Conservation (phyloP, 495 filamentous ascomycete genomes). For the Letharia columbiana region DNA sequence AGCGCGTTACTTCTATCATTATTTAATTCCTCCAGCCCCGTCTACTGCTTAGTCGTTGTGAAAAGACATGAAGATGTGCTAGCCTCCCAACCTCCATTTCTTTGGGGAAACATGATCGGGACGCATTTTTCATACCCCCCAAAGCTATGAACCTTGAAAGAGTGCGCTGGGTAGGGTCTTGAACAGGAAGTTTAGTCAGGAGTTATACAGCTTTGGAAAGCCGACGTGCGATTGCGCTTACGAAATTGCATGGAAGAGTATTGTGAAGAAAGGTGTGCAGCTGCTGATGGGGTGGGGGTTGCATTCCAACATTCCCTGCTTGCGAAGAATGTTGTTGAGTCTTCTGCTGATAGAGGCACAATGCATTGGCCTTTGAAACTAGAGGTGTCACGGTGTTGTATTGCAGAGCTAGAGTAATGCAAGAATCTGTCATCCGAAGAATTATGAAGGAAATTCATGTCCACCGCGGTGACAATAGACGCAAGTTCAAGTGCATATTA, state of each 20-base stretch:
- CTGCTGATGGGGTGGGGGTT: background rate
- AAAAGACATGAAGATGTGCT: background rate
- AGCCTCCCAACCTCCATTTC: background rate
- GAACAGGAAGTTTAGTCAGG: background rate
- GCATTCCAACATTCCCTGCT: background rate
- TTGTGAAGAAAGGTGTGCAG: background rate
- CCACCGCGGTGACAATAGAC: background rate
- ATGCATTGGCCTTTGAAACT: too few species aligned
- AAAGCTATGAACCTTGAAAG: background rate
- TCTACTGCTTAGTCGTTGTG: background rate
- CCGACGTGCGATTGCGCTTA: background rate
- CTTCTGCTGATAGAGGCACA: too few species aligned
- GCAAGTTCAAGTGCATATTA: background rate
- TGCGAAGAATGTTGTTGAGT: background rate
- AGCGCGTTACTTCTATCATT: background rate
- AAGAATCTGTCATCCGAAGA: background rate
- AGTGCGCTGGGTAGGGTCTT: background rate
- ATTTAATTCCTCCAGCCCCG: background rate
- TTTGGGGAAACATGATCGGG: background rate
- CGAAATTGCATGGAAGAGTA: background rate
- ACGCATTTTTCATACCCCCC: background rate
- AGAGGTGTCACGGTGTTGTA: background rate
- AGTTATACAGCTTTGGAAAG: background rate
- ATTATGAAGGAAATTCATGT: background rate
- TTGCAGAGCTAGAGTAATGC: background rate